Evolutionary conservation across 2,329 filamentous ascomycete genomes (phyloP), one percentile per base, ranked within the genome.

Genomic region (Curvularia spicifera): DNA sequence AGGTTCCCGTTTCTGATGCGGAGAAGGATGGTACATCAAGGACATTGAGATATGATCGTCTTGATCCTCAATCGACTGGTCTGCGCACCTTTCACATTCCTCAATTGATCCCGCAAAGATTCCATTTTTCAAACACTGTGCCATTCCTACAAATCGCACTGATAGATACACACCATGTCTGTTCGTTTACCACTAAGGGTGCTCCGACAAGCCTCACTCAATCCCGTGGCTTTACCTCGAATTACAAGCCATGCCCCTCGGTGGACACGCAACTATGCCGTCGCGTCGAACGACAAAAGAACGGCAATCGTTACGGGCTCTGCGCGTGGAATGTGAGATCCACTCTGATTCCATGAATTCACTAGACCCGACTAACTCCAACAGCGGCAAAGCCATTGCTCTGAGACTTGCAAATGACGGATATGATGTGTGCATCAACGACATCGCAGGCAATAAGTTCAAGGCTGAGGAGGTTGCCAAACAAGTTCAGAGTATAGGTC

Each of bases 341-440:
- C 1, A 12, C 5, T 13, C 3, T 39, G 13, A n/a, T 9, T 9
- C 26, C 15, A 6, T 12, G 8, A 24, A 10, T 37, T 12, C n/a
- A 28, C 2, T 7, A 13, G 24, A 8, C 7, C 13, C 37, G 15
- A 35, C 58, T 68, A 40, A 68, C 39, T 18, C 18, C 6, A 8
- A 35, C 54, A 87, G 86, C 62, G 87, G 87, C 46, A 85, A 84
- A 66, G 82, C 85, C 20, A 87, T 89, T 52, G 87, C 87, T 18
- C 76, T 88, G 7, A 85, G 87, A 2, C 80, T 90, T 15, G 87
- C 87, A 5, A 76, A 80, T 22, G 88, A 90, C 60, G 87, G 87
- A 53, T 90, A 89, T 75, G 81, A 86, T 63, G 79, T 91, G 49
- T 88, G 85, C 67, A 78, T 90, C 62, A 89, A 89, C 69, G 87